phyloP scores from a whole-genome alignment of 169 alveolate genomes.

The Plasmodium falciparum region DNA sequence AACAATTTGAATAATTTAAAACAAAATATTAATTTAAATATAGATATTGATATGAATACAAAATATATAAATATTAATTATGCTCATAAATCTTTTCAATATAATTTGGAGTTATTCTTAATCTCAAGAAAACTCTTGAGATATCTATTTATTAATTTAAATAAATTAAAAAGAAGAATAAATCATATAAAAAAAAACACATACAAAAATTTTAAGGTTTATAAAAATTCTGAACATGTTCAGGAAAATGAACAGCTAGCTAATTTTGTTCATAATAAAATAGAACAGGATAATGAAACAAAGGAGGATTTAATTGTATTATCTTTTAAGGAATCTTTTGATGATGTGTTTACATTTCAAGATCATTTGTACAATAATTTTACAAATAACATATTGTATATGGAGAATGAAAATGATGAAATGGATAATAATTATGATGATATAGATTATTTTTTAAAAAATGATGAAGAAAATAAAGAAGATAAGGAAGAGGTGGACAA shows the following conservation, averaged over 20 bases:
- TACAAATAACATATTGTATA: constrained; percentile 1
- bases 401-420: constrained; percentile 5
- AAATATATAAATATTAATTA: constrained; percentile 24
- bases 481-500: not conserved
- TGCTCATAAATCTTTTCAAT: constrained; percentile 21
- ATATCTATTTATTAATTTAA: constrained; percentile 24
- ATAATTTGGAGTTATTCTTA: constrained; percentile 59
- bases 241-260: not conserved
- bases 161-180: constrained; percentile 28
- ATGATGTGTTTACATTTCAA: constrained; percentile 51
- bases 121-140: constrained; percentile 40
- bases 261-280: constrained; percentile 1
- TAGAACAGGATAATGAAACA: constrained; percentile 4
- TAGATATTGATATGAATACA: constrained; percentile 30
- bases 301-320: constrained; percentile 16
- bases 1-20: constrained; percentile 68
- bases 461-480: not conserved
- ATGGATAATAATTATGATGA: not conserved
- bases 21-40: constrained; percentile 42
- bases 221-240: not conserved
- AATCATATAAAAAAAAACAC: constrained; percentile 21
- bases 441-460: not conserved
- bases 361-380: constrained; percentile 48
- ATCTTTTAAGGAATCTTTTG: constrained; percentile 47
- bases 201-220: not conserved